A percentile compares a stretch with the other conserved stretches of the same genome.
phyloP scores from a whole-genome alignment of 768 basidiomycete genomes.

The Tephrocybe sp. region DNA sequence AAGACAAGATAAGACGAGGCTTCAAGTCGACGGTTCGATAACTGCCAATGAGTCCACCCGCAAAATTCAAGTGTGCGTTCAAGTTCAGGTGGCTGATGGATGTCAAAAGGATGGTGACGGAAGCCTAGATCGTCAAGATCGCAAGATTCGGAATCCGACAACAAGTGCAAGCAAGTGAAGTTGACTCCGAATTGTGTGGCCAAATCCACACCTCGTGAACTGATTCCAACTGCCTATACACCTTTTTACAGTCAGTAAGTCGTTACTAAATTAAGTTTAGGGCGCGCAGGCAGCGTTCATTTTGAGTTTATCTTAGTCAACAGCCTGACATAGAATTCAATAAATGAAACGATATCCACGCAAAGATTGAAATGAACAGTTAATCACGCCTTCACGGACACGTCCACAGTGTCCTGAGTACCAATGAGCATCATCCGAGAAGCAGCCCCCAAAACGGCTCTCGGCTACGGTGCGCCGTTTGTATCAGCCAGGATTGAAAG shows the following conservation, averaged over 20 bases:
- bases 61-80: too few relatives aligned
- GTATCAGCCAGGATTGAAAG: too few relatives aligned
- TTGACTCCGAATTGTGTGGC: too few relatives aligned
- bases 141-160: background rate
- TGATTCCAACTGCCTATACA: too few relatives aligned
- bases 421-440: slow-evolving; percentile 4
- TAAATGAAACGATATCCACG: slow-evolving; percentile 12
- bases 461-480: too few relatives aligned
- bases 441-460: background rate
- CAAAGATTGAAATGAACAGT: slow-evolving; percentile 15
- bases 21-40: too few relatives aligned
- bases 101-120: background rate
- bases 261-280: too few relatives aligned
- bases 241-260: too few relatives aligned
- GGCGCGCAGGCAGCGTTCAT: background rate
- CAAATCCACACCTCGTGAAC: too few relatives aligned
- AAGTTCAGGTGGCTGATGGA: background rate
- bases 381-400: slow-evolving; percentile 9
- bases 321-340: slow-evolving; percentile 4
- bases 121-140: background rate
- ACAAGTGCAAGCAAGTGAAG: background rate
- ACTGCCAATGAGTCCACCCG: too few relatives aligned
- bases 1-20: too few relatives aligned
- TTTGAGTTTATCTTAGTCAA: background rate
- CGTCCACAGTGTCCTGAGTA: background rate